Base-by-base conservation (phyloP, 306 rosid genomes). In the Fagus sylvatica region DNA sequence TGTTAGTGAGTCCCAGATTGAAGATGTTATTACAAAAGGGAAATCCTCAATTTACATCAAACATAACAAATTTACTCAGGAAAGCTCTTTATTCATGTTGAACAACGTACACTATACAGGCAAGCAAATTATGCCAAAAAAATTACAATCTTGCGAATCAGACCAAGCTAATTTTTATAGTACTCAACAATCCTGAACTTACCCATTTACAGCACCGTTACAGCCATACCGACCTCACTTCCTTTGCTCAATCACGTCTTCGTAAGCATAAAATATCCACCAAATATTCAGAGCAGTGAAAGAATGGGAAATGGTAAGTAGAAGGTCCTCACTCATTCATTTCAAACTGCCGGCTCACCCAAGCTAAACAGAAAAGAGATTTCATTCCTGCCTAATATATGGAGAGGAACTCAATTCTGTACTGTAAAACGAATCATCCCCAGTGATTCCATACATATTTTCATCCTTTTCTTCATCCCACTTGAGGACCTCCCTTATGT, bases 401-500 rank as follows among this genome's bases (percentile, higher is more conserved):
- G 91, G 97, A 53, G 94, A 85, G 37, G 89, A 85, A 76, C 97
- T 89, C 83, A 77, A 73, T 79, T 91, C 97, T 40, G 96, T 91
- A 69, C 91, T 87, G 85, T 88, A 93, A 79, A 85, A 89, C 57
- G 98, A 93, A 57, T 93, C 98, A 4, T 91, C 98, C 22, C 57
- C 87, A 53, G 76, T 73, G 36, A 79, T 74, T 59, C 85, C 93
- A 68, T 82, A 89, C 64, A 86, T 32, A 55, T 85, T 88, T 4
- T 91, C 94, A 75, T 84, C 85, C 79, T 91, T 93, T 83, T 91
- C 94, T 74, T 89, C 98, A 76, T 89, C 88, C 98, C 98, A 93
- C 80, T 83, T 91, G 68, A 93, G 86, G 71, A 93, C 86, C 83
- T 93, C 98, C 82, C 98, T 88, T 17, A 81, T 75, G 83, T 88